Base-by-base conservation (phyloP, 352 stramenopile genomes). In the Globisporangium viniferum region DNA sequence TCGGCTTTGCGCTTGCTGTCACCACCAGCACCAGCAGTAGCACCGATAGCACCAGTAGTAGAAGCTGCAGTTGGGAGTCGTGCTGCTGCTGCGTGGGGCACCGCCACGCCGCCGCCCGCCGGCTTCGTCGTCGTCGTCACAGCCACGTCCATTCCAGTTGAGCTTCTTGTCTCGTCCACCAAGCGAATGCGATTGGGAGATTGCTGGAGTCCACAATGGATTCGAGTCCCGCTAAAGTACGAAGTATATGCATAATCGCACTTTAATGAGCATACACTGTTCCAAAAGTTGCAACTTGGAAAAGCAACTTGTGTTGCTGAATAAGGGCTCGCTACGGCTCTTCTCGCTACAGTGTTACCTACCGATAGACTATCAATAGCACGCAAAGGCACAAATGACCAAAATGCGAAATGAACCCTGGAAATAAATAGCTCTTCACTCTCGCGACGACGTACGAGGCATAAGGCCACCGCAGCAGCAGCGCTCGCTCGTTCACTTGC, bases 1-100 rank as follows among this genome's bases (percentile, higher is more conserved):
- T 71, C 49, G 1, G 59, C 44, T 55, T 74, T 70, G 48, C 60
- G 53, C 46, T 71, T 72, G 44, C 20, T 77, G 22, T 61, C 62
- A 1, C 57, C 54, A 5, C 20, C 66, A 36, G n/a, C 10, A 29
- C 27, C 22, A 62, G 14, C 5, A 24, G 49, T 6, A 24, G 49
- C 5, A 0, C n/a, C 49, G 29, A 1, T 9, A 18, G 61, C 22
- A 5, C 7, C 22, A 62, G 12, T 6, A 41, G 29, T 20, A n/a
- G n/a, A n/a, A 29, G 6, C 14, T 5, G 20, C 41, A 48, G 57
- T 29, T 7, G 35, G 5, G 14, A 69, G 66, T 29, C 55, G 12
- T 20, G 55, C 55, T 60, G 55, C 55, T 46, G 55, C 18, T 27
- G 59, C 59, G 63, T 68, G 63, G 18, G 63, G 63, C 59, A 71